These are phyloP conservation scores for Neofusicoccum parvum DNA, from an alignment of 2,329 filamentous ascomycete species.

Conservation along the genomic window DNA sequence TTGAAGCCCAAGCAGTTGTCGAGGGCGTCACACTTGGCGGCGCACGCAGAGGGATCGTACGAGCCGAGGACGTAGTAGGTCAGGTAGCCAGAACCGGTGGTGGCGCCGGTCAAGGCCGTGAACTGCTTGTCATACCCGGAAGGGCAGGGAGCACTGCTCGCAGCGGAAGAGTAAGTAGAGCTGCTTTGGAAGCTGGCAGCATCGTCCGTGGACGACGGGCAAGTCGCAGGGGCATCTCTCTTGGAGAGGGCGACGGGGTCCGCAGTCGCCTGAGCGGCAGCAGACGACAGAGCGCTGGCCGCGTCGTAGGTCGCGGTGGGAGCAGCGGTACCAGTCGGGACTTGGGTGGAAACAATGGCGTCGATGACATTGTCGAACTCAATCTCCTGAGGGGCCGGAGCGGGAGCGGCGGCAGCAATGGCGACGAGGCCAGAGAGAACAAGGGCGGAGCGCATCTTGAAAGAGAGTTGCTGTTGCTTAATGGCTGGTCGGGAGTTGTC, in stretches of 20 bases:
- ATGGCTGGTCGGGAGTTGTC: background rate
- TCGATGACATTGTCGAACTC: slow-evolving; percentile 34
- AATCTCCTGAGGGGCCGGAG: slow-evolving; percentile 33
- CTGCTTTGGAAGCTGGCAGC: background rate
- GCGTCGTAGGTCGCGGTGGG: slow-evolving; percentile 29
- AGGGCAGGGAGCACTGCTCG: background rate
- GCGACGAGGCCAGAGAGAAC: background rate
- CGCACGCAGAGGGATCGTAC: slow-evolving; percentile 24
- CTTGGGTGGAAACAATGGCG: slow-evolving; percentile 25
- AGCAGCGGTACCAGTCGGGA: slow-evolving; percentile 29
- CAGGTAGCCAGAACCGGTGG: slow-evolving; percentile 23
- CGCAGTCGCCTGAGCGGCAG: background rate
- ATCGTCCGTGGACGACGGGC: background rate
- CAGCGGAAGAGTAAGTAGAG: background rate
- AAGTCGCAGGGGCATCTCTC: background rate
- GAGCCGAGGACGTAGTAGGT: slow-evolving; percentile 21
- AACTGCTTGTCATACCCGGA: slow-evolving; percentile 17
- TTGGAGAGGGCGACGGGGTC: background rate
- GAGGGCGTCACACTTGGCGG: slow-evolving; percentile 19
- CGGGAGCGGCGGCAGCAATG: background rate
- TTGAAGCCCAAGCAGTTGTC: slow-evolving; percentile 27
- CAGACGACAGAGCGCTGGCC: slow-evolving; percentile 27
- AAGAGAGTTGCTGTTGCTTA: background rate
- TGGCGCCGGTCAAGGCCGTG: slow-evolving; percentile 20
- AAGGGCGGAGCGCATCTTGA: background rate